Conservation (phyloP, 257 asterid species). For the Verbena officinalis region DNA sequence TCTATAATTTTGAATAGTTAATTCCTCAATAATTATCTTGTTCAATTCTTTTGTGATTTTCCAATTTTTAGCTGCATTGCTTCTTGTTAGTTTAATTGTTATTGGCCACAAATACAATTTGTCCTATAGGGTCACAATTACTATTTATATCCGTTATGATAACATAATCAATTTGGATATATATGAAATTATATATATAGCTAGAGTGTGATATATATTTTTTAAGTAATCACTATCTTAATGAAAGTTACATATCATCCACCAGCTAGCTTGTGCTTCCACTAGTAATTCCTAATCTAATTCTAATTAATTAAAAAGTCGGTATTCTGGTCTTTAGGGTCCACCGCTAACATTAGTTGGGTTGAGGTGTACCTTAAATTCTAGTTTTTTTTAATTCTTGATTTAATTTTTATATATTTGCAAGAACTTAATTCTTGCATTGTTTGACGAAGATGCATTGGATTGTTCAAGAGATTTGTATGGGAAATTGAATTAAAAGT, state of each 20-base stretch:
- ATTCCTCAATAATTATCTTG: constrained; percentile 8
- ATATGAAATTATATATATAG: no score
- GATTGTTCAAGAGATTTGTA: constrained; percentile 1
- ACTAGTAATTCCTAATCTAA: constrained; percentile 18
- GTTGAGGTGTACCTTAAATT: constrained; percentile 28
- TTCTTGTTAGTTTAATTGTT: background rate
- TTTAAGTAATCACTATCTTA: constrained; percentile 1
- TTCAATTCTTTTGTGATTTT: no score
- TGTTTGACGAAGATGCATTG: constrained; percentile 18
- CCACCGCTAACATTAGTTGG: constrained; percentile 40
- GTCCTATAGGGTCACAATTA: background rate
- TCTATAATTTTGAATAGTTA: background rate
- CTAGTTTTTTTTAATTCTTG: background rate
- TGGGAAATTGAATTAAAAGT: background rate
- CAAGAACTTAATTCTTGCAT: constrained; percentile 12
- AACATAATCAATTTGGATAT: background rate
- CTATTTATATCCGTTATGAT: background rate
- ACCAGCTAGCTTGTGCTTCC: constrained; percentile 46
- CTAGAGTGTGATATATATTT: no score
- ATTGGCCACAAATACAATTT: constrained; percentile 6
- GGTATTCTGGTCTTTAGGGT: constrained; percentile 28
- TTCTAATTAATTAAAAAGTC: constrained; percentile 12
- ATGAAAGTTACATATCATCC: constrained; percentile 50
- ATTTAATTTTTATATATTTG: background rate
- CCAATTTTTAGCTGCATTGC: background rate